These are phyloP conservation scores for Dipodascus albidus DNA, from an alignment of 805 yeast species.

Conservation along the genomic window DNA sequence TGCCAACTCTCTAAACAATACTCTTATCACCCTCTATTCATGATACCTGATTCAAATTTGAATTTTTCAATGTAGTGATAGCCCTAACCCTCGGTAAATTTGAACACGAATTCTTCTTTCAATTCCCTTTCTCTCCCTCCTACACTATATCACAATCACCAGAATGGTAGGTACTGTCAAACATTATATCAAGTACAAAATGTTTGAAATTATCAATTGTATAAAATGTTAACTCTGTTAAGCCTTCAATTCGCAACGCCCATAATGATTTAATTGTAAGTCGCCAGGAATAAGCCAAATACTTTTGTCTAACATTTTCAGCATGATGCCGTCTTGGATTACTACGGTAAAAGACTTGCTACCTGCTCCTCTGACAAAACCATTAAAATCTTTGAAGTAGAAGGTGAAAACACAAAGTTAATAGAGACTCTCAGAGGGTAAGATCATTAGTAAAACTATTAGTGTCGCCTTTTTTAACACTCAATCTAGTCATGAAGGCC, in stretches of 20 bases:
- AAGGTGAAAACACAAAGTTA: conserved; percentile 70
- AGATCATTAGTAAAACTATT: not conserved
- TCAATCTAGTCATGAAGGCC: conserved; percentile 65
- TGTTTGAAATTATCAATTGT: too few species aligned
- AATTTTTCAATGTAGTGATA: not conserved
- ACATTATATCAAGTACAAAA: too few species aligned
- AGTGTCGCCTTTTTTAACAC: not conserved
- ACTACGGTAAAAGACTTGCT: conserved; percentile 91
- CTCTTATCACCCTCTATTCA: not conserved
- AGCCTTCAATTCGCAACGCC: conserved; percentile 82
- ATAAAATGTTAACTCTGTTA: not conserved
- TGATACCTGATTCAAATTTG: not conserved
- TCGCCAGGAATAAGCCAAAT: too few species aligned
- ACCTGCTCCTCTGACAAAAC: conserved; percentile 94
- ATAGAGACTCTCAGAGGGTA: conserved; percentile 71
- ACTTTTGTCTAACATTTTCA: conserved; percentile 5
- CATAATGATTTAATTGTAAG: conserved; percentile 69
- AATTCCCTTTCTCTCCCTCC: not conserved
- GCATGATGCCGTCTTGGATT: conserved; percentile 95
- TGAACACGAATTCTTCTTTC: conserved; percentile 1
- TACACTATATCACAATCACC: not conserved
- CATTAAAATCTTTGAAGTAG: conserved; percentile 87
- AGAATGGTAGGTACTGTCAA: not conserved
- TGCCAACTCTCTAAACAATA: too few species aligned
- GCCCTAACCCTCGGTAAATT: not conserved